Percentiles rank a stretch among this genome's conserved stretches.
Conservation (phyloP, 768 basidiomycete species). For the Kwoniella sp. region DNA sequence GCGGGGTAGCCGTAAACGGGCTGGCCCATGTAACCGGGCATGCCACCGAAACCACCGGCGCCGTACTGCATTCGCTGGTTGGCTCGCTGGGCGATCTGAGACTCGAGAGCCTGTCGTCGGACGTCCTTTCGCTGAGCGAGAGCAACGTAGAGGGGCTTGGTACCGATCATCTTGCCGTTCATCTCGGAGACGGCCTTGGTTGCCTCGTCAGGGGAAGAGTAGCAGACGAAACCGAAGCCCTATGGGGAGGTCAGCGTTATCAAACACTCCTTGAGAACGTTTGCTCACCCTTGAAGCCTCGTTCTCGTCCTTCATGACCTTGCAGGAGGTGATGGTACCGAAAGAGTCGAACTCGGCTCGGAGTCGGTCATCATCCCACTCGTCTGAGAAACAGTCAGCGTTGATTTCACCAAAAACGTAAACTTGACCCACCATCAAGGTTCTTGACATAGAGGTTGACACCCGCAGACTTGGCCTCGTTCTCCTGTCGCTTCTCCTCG, state of each 20-base stretch:
- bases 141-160: slow-evolving; percentile 97
- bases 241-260: too few species aligned
- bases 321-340: slow-evolving; percentile 96
- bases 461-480: slow-evolving; percentile 95
- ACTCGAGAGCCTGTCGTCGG: slow-evolving; percentile 96
- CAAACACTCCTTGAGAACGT: too few species aligned
- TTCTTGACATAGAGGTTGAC: slow-evolving; percentile 99
- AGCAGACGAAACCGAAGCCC: slow-evolving; percentile 99
- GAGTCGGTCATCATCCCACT: slow-evolving; percentile 91
- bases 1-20: slow-evolving; percentile 77
- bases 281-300: slow-evolving; percentile 69
- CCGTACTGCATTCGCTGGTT: slow-evolving; percentile 91
- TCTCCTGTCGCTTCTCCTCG: slow-evolving; percentile 95
- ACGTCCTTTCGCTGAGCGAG: slow-evolving; percentile 98
- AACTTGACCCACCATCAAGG: slow-evolving; percentile 70
- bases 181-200: slow-evolving; percentile 99
- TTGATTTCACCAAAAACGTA: background rate
- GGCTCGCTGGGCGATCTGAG: slow-evolving; percentile 96
- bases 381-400: slow-evolving; percentile 60
- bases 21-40: slow-evolving; percentile 67
- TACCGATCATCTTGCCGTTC: slow-evolving; percentile 99
- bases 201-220: slow-evolving; percentile 96
- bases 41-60: slow-evolving; percentile 67
- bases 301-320: slow-evolving; percentile 98
- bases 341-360: slow-evolving; percentile 94